Evolutionary conservation across 208 protist genomes (phyloP), one percentile per base, ranked within the genome.

Genomic region (Crithidia thermophila): DNA sequence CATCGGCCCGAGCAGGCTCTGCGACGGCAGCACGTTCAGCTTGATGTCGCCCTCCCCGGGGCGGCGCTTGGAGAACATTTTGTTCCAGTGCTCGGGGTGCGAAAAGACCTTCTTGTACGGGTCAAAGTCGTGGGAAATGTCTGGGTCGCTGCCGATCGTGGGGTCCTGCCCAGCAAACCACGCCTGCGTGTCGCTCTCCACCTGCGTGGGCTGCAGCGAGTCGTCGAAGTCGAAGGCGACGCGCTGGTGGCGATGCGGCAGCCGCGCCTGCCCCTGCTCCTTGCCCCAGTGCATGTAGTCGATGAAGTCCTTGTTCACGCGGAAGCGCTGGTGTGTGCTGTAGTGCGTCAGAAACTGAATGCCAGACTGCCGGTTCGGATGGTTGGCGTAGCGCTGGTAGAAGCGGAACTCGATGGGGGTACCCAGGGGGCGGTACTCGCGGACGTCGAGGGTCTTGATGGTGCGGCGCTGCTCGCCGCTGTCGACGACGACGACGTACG

Each of bases 281-380:
- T 82, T 87, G 36, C 92, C 92, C 90, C 92, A 97, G 77, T 95
- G 79, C 81, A 97, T 86, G 75, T 95, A 97, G 63, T 97, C 92
- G 58, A 97, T 94, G 68, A 85, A 96, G 75, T 94, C 91, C 66
- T 93, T 91, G 39, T 87, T 96, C 36, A 93, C 87, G 39, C 85
- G 85, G 53, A 91, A 94, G 7, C 91, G 88, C 60, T 96, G 86
- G 60, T 96, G 91, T 10, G 84, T 94, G 69, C 85, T 89, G 80
- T 94, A 94, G 77, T 96, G 91, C 11, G 91, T 96, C 51, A 94
- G 77, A 55, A 96, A 96, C 69, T 96, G 91, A 25, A 96, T 69
- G 11, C 91, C 91, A 7, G 91, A 96, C 58, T 93, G 82, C 3
- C 87, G 76, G 66, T 96, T 94, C 9, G 91, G 91, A 74, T 96